A percentile compares a stretch with the other conserved stretches of the same genome.
Evolutionary conservation across 495 filamentous ascomycete species (phyloP).

Genomic region (Penicillium coffeae): DNA sequence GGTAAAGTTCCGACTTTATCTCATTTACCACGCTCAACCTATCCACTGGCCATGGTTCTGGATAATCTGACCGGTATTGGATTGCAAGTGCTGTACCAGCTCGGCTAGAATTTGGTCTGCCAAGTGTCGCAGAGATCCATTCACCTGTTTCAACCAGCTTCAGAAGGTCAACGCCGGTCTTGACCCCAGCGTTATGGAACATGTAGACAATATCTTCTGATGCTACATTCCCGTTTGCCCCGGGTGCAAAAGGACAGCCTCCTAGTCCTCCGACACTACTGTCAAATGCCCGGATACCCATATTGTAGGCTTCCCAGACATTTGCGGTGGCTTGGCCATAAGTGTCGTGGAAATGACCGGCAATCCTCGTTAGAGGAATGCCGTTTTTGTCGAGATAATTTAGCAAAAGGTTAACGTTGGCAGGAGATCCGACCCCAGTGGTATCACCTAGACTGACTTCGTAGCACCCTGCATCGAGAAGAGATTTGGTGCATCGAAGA

Average conservation of each 20-base stretch:
- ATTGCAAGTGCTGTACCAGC: slow-evolving; percentile 24
- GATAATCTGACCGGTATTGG: too few relatives aligned
- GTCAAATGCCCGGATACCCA: slow-evolving; percentile 42
- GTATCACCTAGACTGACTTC: slow-evolving; percentile 47
- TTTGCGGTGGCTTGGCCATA: slow-evolving; percentile 43
- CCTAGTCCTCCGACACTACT: slow-evolving; percentile 43
- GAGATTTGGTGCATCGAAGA: slow-evolving; percentile 23
- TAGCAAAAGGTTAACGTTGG: slow-evolving; percentile 25
- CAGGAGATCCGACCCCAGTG: slow-evolving; percentile 34
- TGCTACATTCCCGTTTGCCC: slow-evolving; percentile 44
- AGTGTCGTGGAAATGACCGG: slow-evolving; percentile 48
- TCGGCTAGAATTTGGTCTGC: slow-evolving; percentile 25
- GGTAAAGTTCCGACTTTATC: too few relatives aligned
- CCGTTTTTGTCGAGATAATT: slow-evolving; percentile 19
- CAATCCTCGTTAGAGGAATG: slow-evolving; percentile 27
- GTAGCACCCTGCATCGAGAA: slow-evolving; percentile 40
- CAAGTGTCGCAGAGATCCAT: slow-evolving; percentile 37
- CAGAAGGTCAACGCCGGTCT: slow-evolving; percentile 35
- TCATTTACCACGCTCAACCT: too few relatives aligned
- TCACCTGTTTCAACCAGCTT: slow-evolving; percentile 28
- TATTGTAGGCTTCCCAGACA: slow-evolving; percentile 37
- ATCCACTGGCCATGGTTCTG: too few relatives aligned
- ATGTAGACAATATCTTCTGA: slow-evolving; percentile 41
- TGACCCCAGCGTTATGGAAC: slow-evolving; percentile 36
- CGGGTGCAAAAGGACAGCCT: slow-evolving; percentile 45